A percentile compares a stretch with the other conserved stretches of the same genome.
These are phyloP conservation scores for Entomortierella lignicola DNA, from an alignment of 192 early-diverging fungal species.

Conservation along the genomic window DNA sequence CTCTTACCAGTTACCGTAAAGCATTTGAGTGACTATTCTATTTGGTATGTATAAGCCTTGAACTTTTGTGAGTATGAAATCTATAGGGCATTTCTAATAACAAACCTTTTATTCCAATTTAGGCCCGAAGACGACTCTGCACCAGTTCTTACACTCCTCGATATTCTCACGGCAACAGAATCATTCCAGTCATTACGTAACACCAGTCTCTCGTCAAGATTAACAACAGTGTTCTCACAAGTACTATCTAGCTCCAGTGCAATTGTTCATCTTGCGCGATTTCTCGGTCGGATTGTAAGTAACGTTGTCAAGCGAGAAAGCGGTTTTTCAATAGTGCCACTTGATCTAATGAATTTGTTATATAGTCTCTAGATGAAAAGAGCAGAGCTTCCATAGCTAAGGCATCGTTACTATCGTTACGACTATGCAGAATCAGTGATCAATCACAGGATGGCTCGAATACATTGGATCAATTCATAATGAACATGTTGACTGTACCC, in stretches of 20 bases:
- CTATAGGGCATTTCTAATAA: no score
- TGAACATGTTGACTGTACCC: slow-evolving; percentile 64
- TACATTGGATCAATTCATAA: slow-evolving; percentile 49
- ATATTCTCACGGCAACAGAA: slow-evolving; percentile 21
- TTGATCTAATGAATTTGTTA: background rate
- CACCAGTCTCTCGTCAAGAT: background rate
- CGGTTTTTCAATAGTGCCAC: background rate
- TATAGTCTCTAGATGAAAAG: slow-evolving; percentile 46
- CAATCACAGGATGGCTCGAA: background rate
- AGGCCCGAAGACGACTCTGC: slow-evolving; percentile 29
- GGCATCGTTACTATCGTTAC: slow-evolving; percentile 22
- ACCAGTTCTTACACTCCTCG: slow-evolving; percentile 13
- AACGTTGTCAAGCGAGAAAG: background rate
- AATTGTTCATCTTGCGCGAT: slow-evolving; percentile 9
- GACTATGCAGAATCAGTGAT: slow-evolving; percentile 21
- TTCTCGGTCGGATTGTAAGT: slow-evolving; percentile 25
- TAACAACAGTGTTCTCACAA: slow-evolving; percentile 4
- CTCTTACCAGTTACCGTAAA: slow-evolving; percentile 26
- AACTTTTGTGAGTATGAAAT: background rate
- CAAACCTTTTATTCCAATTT: no score
- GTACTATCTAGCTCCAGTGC: background rate
- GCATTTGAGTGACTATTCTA: slow-evolving; percentile 19
- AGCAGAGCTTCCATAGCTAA: slow-evolving; percentile 15
- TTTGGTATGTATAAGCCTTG: slow-evolving; percentile 6
- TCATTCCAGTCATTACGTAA: slow-evolving; percentile 4